phyloP scores from a whole-genome alignment of 2,329 filamentous ascomycete species.

The Calonectria henricotiae region DNA sequence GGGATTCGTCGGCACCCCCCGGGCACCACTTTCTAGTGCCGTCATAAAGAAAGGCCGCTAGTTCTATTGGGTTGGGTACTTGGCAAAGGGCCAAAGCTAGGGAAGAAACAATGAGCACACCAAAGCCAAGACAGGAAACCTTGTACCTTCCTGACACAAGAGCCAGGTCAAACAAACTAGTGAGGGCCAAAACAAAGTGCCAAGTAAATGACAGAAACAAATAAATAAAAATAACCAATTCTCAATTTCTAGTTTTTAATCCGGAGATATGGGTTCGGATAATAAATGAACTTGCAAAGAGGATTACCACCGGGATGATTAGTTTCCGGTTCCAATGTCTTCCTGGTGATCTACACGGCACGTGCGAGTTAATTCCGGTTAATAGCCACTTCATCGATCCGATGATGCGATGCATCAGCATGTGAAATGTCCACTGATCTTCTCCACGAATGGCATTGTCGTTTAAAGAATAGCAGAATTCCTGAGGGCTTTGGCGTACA shows the following conservation, averaged over 20 bases:
- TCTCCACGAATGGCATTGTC: too few relatives aligned
- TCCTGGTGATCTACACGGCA: neutral
- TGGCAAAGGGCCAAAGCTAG: neutral
- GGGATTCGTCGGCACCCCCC: neutral
- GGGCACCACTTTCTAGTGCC: neutral
- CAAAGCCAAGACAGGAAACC: neutral
- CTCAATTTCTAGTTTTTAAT: neutral
- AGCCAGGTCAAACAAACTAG: neutral
- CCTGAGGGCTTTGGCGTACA: too few relatives aligned
- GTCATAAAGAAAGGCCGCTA: neutral
- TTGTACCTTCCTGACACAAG: neutral
- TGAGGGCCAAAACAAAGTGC: neutral
- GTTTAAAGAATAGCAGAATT: too few relatives aligned
- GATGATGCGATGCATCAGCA: neutral
- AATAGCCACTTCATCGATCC: neutral
- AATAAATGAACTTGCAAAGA: neutral
- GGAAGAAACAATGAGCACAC: neutral
- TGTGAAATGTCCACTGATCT: neutral
- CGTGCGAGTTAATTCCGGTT: slow-evolving; percentile 3
- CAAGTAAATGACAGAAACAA: neutral
- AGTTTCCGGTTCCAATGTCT: too few relatives aligned
- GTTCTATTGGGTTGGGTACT: neutral
- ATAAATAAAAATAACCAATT: neutral
- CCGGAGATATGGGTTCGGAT: neutral
- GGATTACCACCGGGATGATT: neutral